A percentile compares a stretch with the other conserved stretches of the same genome.
These are phyloP conservation scores for Talaromyces verruculosus DNA, from an alignment of 2,329 filamentous ascomycete species.

Conservation along the genomic window DNA sequence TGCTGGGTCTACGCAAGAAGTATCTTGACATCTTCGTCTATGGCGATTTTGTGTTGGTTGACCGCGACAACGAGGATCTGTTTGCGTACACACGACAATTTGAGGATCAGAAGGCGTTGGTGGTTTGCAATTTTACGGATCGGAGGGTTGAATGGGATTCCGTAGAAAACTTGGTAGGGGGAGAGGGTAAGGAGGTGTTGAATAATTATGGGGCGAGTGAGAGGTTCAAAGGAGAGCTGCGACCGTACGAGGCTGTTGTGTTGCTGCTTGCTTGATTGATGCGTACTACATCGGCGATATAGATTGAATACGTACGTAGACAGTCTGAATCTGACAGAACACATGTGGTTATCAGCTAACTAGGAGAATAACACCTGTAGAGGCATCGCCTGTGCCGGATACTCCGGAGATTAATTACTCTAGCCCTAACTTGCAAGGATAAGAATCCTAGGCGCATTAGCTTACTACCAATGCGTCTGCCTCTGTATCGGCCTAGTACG, in stretches of 20 bases:
- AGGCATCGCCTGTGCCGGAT: too few species aligned
- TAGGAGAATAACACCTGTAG: too few species aligned
- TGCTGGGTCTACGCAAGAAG: conserved; percentile 61
- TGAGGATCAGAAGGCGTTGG: conserved; percentile 34
- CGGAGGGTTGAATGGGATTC: conserved; percentile 35
- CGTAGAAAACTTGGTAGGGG: conserved; percentile 28
- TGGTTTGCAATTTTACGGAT: conserved; percentile 41
- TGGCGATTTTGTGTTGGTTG: conserved; percentile 60
- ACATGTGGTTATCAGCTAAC: too few species aligned
- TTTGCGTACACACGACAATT: conserved; percentile 57
- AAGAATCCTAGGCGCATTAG: too few species aligned
- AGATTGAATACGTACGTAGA: not conserved
- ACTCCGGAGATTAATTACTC: too few species aligned
- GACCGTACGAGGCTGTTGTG: conserved; percentile 38
- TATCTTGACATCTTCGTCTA: conserved; percentile 66
- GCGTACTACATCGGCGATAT: not conserved
- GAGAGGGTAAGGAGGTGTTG: conserved; percentile 31
- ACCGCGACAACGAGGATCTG: conserved; percentile 51
- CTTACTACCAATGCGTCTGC: too few species aligned
- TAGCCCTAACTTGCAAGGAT: too few species aligned
- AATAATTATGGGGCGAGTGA: conserved; percentile 33
- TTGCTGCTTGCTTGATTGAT: conserved; percentile 25
- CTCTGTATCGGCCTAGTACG: too few species aligned
- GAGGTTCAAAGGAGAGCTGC: conserved; percentile 27
- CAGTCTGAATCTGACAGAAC: too few species aligned